Evolutionary conservation across 257 asterid genomes (phyloP), one percentile per base, ranked within the genome.

Genomic region (Paulownia fortunei): DNA sequence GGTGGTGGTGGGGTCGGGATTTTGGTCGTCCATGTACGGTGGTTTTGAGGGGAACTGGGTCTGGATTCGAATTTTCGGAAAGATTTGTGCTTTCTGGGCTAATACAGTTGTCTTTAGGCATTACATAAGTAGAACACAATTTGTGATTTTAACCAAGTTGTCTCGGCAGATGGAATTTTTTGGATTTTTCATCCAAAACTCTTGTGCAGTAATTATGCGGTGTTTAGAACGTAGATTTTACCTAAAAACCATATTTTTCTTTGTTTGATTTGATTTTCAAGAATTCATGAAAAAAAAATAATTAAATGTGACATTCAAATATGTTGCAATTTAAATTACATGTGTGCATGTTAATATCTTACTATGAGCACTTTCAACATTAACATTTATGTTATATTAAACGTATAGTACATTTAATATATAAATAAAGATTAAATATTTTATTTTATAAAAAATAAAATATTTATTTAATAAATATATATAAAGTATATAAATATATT

Each of bases 1-100:
- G 84, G 79, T 47, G 79, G 81, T 23, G 55, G 60, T n/a, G 77
- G 81, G 11, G 71, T 78, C 76, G 72, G 80, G 16, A 64, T 49
- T 75, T 8, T 58, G 79, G 84, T 64, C 85, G 70, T 73, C 90
- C 97, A 91, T 93, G 39, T 23, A 8, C 56, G 72, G 72, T 5
- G 51, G 64, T 21, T 24, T 73, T 13, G 39, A 24, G 51, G 69
- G 41, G 74, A 62, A 58, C 30, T 62, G 16, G 56, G 63, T 39
- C 42, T 32, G 34, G 63, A 70, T 54, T 75, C 30, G 74, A 59
- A 46, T 72, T 65, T 32, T 64, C 0, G 4, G 65, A 59, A 66
- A 51, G 13, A 66, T 72, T 66, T 32, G 74, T 71, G 24, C 79
- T 64, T 39, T 60, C 23, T 64, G 49, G 34, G 73, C 18, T 47